A percentile compares a stretch with the other conserved stretches of the same genome.
Conservation (phyloP, 1,284 basidiomycete genomes). For the Papiliotrema laurentii region DNA sequence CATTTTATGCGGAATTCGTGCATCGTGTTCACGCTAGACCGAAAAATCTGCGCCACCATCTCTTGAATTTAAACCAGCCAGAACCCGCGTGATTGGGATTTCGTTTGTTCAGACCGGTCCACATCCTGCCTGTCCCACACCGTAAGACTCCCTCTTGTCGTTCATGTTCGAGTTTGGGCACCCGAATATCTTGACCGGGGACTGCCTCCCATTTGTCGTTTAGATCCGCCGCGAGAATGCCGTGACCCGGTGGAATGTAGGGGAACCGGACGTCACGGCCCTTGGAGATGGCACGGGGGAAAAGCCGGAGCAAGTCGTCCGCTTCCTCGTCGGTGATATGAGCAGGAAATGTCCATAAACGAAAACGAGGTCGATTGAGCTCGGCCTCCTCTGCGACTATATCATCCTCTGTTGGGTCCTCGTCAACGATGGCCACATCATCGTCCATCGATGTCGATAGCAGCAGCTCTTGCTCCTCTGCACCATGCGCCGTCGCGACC, state of each 20-base stretch:
- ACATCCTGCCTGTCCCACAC: conserved; percentile 39
- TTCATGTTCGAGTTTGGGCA: conserved; percentile 23
- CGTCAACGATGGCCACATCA: conserved; percentile 4
- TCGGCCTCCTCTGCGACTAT: conserved; percentile 35
- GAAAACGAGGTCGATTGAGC: conserved; percentile 33
- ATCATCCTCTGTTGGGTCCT: conserved; percentile 24
- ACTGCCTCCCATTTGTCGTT: conserved; percentile 19
- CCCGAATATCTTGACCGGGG: conserved; percentile 14
- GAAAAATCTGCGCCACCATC: conserved; percentile 38
- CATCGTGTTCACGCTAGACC: conserved; percentile 15
- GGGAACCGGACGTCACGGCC: conserved; percentile 27
- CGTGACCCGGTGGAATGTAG: conserved; percentile 18
- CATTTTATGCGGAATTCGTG: too few relatives aligned
- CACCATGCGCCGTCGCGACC: neutral
- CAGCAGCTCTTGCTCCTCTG: conserved; percentile 15
- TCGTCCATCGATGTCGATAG: conserved; percentile 5
- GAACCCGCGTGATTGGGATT: conserved; percentile 28
- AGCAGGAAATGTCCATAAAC: conserved; percentile 40
- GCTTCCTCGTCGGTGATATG: conserved; percentile 40
- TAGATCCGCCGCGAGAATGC: conserved; percentile 12
- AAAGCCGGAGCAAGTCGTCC: conserved; percentile 26
- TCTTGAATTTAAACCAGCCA: conserved; percentile 35
- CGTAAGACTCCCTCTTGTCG: conserved; percentile 32
- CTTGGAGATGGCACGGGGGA: conserved; percentile 20
- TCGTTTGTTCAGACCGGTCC: conserved; percentile 30